Evolutionary conservation across 2,329 filamentous ascomycete genomes (phyloP).

Genomic region (Paecilomyces fulvus): DNA sequence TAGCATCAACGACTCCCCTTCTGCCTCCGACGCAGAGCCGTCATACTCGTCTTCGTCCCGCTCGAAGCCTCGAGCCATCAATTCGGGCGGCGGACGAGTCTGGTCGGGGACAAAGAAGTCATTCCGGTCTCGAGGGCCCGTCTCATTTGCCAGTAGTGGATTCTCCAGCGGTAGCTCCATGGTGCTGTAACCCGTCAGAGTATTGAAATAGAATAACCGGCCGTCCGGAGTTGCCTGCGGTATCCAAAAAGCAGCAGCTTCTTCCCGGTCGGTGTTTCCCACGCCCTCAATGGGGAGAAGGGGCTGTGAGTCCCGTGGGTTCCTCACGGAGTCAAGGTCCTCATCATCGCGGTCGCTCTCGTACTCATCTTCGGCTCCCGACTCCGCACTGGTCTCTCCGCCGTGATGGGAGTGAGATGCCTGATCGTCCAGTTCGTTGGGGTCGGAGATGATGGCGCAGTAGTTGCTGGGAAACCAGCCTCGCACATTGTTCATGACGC

Average conservation of each 20-base stretch:
- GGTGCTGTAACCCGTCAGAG: constrained; percentile 86
- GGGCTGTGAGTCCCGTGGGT: constrained; percentile 54
- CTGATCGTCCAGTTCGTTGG: constrained; percentile 62
- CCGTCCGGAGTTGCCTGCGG: constrained; percentile 93
- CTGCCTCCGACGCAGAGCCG: constrained; percentile 78
- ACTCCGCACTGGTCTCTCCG: constrained; percentile 44
- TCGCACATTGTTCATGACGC: constrained; percentile 89
- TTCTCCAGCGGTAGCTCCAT: constrained; percentile 93
- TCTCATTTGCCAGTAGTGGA: constrained; percentile 69
- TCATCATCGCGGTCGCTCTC: constrained; percentile 59
- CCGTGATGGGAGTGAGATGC: constrained; percentile 48
- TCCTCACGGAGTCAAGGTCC: constrained; percentile 58
- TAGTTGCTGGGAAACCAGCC: constrained; percentile 99
- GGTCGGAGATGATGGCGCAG: constrained; percentile 73
- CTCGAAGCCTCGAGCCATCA: constrained; percentile 75
- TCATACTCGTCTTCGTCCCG: constrained; percentile 89
- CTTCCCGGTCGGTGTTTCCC: constrained; percentile 59
- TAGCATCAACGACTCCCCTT: constrained; percentile 65
- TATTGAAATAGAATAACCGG: constrained; percentile 95
- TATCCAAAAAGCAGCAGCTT: constrained; percentile 92
- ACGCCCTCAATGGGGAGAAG: constrained; percentile 61
- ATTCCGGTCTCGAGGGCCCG: constrained; percentile 77
- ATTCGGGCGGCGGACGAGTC: constrained; percentile 78
- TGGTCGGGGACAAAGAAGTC: constrained; percentile 84
- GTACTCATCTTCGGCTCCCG: constrained; percentile 51